Evolutionary conservation across 139 green algal genomes (phyloP), one percentile per base, ranked within the genome.

Genomic region (Astrephomene gubernaculifera): DNA sequence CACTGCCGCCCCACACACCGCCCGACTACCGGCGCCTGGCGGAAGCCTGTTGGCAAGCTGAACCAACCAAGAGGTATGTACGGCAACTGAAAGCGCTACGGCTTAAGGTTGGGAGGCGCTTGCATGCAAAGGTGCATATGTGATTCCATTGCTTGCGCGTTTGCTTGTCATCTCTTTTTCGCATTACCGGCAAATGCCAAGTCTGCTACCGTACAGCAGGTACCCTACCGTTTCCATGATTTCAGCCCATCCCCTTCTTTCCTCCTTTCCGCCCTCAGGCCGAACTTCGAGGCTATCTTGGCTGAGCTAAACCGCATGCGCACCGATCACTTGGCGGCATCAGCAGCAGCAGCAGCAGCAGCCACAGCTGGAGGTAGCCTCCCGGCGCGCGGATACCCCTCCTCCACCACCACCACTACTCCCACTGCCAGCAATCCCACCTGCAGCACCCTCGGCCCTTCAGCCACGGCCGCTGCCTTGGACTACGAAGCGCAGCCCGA

Each of bases 1-100:
- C 57, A 27, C 60, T 89, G 54, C 85, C 85, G 25, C 43, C 79
- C 33, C 54, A 71, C 70, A 89, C 78, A 21, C 85, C 85, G 31
- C 43, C 43, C 41, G 85, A 86, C 29, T 86, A 69, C 69, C 52
- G 52, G 25, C 24, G 14, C 21, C 60, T 89, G 19, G 57, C 43
- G 35, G 78, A 86, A 44, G 43, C 49, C 0, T 89, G 85, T 70
- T 89, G 85, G 85, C 33, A 25, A 19, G 68, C 81, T 5, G 69
- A 82, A 22, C 68, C 75, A 1, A 35, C 78, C 22, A 36, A 70
- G 31, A 57, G 85, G 83, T 88, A 39, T 43, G 52, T 36, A 4
- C 3, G 4, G 4, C 19, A 25, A 21, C 9, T 2, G 41, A 49
- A 53, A 4, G 9, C 27, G 25, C 57, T n/a, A 19, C 21, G 12